phyloP scores from a whole-genome alignment of 2,329 filamentous ascomycete species.

The Xylariaceae sp. region DNA sequence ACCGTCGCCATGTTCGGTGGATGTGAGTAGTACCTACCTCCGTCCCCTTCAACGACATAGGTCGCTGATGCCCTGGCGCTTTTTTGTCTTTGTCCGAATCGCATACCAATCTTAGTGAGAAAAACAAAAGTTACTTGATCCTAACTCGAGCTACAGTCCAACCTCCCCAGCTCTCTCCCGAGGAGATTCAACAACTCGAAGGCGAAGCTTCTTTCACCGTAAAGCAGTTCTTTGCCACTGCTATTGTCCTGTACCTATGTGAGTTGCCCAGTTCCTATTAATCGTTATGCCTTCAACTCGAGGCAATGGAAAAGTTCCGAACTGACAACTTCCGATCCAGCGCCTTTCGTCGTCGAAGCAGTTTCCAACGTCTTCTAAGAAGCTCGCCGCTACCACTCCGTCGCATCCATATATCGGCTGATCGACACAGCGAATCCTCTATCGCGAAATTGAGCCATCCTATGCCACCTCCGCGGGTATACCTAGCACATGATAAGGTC shows the following conservation, averaged over 20 bases:
- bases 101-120: no score
- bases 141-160: no score
- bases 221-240: conserved; percentile 60
- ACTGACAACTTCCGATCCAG: conserved; percentile 30
- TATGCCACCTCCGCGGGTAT: no score
- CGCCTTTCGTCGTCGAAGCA: conserved; percentile 54
- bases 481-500: no score
- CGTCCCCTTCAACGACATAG: no score
- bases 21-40: no score
- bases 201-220: conserved; percentile 61
- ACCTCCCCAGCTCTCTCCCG: conserved; percentile 60
- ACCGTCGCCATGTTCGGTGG: conserved; percentile 24
- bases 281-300: no score
- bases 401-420: neutral
- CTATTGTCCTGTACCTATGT: conserved; percentile 72
- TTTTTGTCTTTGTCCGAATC: no score
- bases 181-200: conserved; percentile 67
- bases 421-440: neutral
- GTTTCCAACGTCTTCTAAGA: conserved; percentile 35
- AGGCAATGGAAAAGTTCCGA: no score
- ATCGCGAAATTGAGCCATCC: neutral
- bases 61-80: no score
- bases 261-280: no score
- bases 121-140: no score
- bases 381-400: neutral